These are phyloP conservation scores for Rhizopogon sp. DNA, from an alignment of 768 basidiomycete species.

Conservation along the genomic window DNA sequence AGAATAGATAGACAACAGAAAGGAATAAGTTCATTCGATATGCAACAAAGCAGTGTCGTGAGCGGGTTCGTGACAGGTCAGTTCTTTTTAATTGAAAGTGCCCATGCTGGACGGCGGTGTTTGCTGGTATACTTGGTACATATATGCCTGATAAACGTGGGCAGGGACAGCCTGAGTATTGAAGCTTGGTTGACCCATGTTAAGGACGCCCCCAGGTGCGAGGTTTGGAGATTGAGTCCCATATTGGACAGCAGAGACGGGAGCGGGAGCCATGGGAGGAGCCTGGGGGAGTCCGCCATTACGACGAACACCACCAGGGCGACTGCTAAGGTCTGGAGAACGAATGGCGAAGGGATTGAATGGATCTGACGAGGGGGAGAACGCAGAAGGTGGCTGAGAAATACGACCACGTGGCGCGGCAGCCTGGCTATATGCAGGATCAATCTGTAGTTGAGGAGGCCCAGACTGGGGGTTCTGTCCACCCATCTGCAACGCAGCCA, in stretches of 20 bases:
- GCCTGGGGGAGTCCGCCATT: slow-evolving; percentile 32
- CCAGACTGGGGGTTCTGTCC: slow-evolving; percentile 82
- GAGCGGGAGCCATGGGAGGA: slow-evolving; percentile 24
- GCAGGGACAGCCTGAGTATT: slow-evolving; percentile 55
- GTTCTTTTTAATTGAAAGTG: slow-evolving; percentile 54
- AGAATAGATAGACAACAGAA: slow-evolving; percentile 29
- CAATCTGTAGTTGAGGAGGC: slow-evolving; percentile 67
- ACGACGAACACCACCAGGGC: slow-evolving; percentile 36
- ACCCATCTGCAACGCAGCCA: slow-evolving; percentile 89
- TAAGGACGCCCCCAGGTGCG: slow-evolving; percentile 46
- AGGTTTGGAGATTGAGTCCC: slow-evolving; percentile 59
- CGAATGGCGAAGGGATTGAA: slow-evolving; percentile 55
- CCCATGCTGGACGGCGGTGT: slow-evolving; percentile 71
- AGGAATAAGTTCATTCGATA: slow-evolving; percentile 27
- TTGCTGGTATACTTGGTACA: slow-evolving; percentile 83
- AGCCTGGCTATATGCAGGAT: slow-evolving; percentile 52
- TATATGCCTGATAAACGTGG: slow-evolving; percentile 76
- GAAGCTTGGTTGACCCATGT: slow-evolving; percentile 66
- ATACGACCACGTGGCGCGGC: slow-evolving; percentile 41
- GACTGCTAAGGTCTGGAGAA: slow-evolving; percentile 45
- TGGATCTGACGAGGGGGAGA: slow-evolving; percentile 48
- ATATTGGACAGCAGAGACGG: slow-evolving; percentile 40
- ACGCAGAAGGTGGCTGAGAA: slow-evolving; percentile 39
- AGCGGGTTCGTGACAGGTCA: slow-evolving; percentile 26
- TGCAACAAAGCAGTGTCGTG: slow-evolving; percentile 37